These are phyloP conservation scores for Diutina catenulata DNA, from an alignment of 1,139 yeast species.

Conservation along the genomic window DNA sequence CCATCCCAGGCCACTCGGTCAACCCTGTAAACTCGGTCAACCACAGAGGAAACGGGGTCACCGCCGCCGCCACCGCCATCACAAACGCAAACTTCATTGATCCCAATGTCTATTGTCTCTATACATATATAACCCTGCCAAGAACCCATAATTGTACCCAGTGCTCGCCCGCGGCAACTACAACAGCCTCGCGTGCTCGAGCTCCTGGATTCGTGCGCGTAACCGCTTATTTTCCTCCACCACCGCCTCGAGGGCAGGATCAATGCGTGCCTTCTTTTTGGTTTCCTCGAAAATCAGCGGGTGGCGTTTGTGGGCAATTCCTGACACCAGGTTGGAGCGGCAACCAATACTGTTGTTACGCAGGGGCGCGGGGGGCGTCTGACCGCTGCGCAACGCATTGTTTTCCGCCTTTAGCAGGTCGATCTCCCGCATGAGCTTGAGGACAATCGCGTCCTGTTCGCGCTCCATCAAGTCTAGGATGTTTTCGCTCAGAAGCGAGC, in stretches of 20 bases:
- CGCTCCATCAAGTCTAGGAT: constrained; percentile 54
- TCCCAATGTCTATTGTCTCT: neutral
- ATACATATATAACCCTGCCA: neutral
- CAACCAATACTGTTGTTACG: neutral
- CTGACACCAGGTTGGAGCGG: neutral
- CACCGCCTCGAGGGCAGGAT: neutral
- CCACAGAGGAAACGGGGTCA: constrained; percentile 53
- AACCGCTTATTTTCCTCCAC: neutral
- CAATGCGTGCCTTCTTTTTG: constrained; percentile 10
- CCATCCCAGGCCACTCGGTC: constrained; percentile 68
- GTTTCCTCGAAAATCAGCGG: constrained; percentile 3
- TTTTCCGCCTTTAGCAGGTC: constrained; percentile 41
- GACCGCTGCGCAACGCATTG: constrained; percentile 13
- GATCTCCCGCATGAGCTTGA: constrained; percentile 46
- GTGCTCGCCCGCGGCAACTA: too few relatives aligned
- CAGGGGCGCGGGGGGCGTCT: neutral
- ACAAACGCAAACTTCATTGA: neutral
- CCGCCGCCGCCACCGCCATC: neutral
- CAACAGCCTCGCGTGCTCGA: neutral
- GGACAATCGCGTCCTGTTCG: constrained; percentile 57
- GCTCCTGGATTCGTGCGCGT: neutral
- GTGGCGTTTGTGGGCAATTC: neutral
- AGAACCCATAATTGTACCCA: neutral
- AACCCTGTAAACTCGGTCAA: constrained; percentile 62
- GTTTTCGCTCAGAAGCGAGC: constrained; percentile 20